A percentile compares a stretch with the other conserved stretches of the same genome.
phyloP scores from a whole-genome alignment of 2,329 filamentous ascomycete species.

The Emmonsiellopsis sp. region DNA sequence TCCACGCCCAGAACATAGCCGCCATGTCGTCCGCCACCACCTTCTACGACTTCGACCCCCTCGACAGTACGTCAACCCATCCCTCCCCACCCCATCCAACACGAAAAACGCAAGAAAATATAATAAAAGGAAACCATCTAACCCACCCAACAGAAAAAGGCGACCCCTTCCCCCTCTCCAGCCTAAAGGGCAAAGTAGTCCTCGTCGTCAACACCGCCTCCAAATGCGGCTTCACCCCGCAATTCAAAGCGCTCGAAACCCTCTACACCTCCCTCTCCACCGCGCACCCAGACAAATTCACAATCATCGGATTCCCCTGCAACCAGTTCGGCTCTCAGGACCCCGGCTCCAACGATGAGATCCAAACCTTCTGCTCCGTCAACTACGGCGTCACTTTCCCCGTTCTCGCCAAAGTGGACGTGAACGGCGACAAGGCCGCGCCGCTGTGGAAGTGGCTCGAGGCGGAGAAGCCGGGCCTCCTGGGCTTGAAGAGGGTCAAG shows the following conservation, averaged over 20 bases:
- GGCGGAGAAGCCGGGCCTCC: slow-evolving; percentile 62
- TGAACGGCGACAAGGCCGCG: slow-evolving; percentile 75
- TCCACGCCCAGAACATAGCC: not conserved
- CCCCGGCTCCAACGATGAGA: slow-evolving; percentile 70
- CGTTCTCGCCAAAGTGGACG: slow-evolving; percentile 82
- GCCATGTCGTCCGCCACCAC: slow-evolving; percentile 13
- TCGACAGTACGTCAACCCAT: slow-evolving; percentile 40
- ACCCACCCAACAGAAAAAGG: slow-evolving; percentile 53
- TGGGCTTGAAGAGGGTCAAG: slow-evolving; percentile 88
- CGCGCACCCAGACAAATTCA: slow-evolving; percentile 65
- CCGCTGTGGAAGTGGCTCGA: slow-evolving; percentile 72
- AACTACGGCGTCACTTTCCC: slow-evolving; percentile 95
- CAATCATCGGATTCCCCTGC: slow-evolving; percentile 92
- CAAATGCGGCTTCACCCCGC: slow-evolving; percentile 97
- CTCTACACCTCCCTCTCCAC: slow-evolving; percentile 71
- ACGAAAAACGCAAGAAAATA: not conserved
- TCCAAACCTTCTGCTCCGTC: slow-evolving; percentile 75
- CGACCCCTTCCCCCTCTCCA: slow-evolving; percentile 55
- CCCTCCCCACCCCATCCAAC: not conserved
- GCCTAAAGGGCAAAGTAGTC: slow-evolving; percentile 84
- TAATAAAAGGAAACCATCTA: slow-evolving; percentile 7
- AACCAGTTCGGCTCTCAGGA: slow-evolving; percentile 95
- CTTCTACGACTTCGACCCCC: slow-evolving; percentile 52
- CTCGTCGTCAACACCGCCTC: slow-evolving; percentile 96
- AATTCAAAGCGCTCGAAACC: slow-evolving; percentile 83